Base-by-base conservation (phyloP, 2,329 filamentous ascomycete genomes). In the Cordyceps militaris region DNA sequence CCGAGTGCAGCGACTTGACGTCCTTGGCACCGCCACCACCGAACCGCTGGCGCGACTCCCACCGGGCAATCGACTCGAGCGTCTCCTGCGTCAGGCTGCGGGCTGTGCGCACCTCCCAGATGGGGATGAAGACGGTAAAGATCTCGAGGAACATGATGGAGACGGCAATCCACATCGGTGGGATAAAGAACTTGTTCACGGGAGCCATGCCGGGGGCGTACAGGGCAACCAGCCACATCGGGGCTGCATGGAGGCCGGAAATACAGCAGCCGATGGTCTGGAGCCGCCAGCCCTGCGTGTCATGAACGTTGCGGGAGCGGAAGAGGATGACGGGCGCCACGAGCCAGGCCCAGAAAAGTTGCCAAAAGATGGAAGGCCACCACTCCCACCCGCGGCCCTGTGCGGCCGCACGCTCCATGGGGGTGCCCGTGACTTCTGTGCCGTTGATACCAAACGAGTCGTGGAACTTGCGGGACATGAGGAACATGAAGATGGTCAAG, bases 381-480 rank as follows among this genome's bases (percentile, higher is more conserved):
- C 86, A 89, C 73, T 89, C 86, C 77, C 80, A 85, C 9, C 86
- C 86, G 19, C 73, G 70, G 52, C 71, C 68, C 62, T 77, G 76
- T 38, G 71, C 69, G 23, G 74, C 71, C 56, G 75, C 74, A 48
- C 76, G 70, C 43, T 83, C 77, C 61, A 77, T 77, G 14, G 76
- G 73, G 1, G 79, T 83, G 38, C 81, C 81, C 16, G 70, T 68
- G 56, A 86, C 79, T 62, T 86, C 85, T 30, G 83, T 84, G 56
- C 82, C 81, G 3, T 82, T 79, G 26, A 85, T 76, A 59, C 83
- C 80, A 48, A 83, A 87, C 5, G 76, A 78, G 13, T 71, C 66
- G 65, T 88, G 85, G 63, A 87, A 89, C 61, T 86, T 85, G 53
- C 78, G 79, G 1, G 85, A 88, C 34, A 84, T 74, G 63, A 85